phyloP scores from a whole-genome alignment of 139 green algal genomes.

The Trebouxia sp. region DNA sequence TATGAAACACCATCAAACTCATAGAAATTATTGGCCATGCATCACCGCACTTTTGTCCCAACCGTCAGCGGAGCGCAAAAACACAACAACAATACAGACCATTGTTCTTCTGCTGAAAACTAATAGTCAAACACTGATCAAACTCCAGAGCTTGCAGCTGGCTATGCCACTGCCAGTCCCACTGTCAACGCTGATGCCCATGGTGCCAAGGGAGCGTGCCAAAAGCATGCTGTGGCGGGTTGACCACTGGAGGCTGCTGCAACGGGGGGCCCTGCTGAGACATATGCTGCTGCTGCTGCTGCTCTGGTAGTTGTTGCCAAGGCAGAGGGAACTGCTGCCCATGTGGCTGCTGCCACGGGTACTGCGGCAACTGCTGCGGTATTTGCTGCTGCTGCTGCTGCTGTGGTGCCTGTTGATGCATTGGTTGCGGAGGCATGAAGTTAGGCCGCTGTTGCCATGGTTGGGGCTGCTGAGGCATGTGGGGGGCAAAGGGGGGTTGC shows the following conservation, averaged over 20 bases:
- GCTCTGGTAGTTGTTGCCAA: too few species aligned
- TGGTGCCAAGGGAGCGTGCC: neutral
- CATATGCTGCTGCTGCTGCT: too few species aligned
- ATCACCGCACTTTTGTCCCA: too few species aligned
- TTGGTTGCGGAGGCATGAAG: neutral
- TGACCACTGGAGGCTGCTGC: too few species aligned
- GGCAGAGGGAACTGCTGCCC: neutral
- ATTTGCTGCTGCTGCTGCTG: neutral
- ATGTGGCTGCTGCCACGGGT: neutral
- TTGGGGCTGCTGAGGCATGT: neutral
- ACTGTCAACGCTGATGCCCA: too few species aligned
- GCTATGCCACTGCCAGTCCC: neutral
- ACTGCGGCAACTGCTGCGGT: neutral
- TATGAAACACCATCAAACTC: too few species aligned
- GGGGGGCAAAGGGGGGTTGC: neutral
- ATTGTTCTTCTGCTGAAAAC: too few species aligned
- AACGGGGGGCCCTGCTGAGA: too few species aligned
- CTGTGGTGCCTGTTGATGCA: neutral
- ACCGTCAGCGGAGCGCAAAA: too few species aligned
- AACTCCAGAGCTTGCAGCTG: neutral
- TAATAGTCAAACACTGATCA: too few species aligned
- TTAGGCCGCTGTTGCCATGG: neutral
- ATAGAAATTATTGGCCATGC: too few species aligned
- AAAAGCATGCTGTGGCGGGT: neutral
- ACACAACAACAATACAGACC: too few species aligned